Conservation (phyloP, 192 early-diverging fungal genomes). For the Gigaspora rosea region DNA sequence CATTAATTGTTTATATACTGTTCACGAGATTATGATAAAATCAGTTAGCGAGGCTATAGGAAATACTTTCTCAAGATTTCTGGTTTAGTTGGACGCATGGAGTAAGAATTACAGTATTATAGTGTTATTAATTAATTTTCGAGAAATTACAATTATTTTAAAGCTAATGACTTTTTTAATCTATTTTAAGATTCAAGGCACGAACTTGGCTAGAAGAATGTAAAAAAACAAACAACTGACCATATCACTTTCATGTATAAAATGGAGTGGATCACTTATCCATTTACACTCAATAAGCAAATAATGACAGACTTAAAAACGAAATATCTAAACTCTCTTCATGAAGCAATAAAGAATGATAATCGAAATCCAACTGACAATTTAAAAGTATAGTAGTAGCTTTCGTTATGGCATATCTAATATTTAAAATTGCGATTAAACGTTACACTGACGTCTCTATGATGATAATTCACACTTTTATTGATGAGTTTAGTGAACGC, state of each 20-base stretch:
- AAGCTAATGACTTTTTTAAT: background rate
- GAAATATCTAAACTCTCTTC: background rate
- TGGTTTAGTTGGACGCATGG: background rate
- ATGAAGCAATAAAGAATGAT: background rate
- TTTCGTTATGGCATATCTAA: background rate
- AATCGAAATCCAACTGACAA: background rate
- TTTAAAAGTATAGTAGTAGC: background rate
- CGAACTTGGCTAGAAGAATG: background rate
- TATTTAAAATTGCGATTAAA: background rate
- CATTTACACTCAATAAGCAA: constrained; percentile 11
- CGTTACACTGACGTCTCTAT: background rate
- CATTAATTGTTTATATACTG: background rate
- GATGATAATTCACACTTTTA: background rate
- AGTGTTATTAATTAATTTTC: background rate
- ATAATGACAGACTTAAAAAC: background rate
- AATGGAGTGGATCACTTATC: background rate
- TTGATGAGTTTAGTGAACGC: no score
- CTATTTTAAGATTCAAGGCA: background rate
- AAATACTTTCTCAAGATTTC: constrained; percentile 3
- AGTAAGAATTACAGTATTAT: background rate
- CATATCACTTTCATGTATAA: background rate
- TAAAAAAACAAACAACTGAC: background rate
- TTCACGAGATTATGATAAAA: constrained; percentile 6
- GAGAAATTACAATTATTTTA: background rate
- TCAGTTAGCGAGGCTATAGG: background rate